A percentile compares a stretch with the other conserved stretches of the same genome.
Evolutionary conservation across 1,284 basidiomycete species (phyloP).

Genomic region (Pterula multifida): DNA sequence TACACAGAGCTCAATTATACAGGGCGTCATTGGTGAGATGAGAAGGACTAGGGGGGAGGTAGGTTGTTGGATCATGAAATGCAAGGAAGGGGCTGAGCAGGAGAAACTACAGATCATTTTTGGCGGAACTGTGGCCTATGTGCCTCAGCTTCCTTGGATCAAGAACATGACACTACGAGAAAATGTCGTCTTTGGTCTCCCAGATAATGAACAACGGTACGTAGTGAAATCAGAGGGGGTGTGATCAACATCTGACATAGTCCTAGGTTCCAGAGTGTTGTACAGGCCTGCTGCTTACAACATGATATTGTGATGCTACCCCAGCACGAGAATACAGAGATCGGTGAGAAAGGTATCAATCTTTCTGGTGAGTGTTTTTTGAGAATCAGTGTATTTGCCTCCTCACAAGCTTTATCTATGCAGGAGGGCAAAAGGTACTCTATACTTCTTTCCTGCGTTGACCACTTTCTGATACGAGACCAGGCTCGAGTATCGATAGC

Average conservation of each 20-base stretch:
- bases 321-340: slow-evolving; percentile 61
- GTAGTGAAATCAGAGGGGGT: slow-evolving; percentile 5
- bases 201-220: slow-evolving; percentile 41
- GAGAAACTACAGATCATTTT: slow-evolving; percentile 50
- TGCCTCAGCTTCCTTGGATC: slow-evolving; percentile 74
- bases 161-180: slow-evolving; percentile 60
- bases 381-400: slow-evolving; percentile 3
- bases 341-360: slow-evolving; percentile 77
- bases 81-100: too few relatives aligned
- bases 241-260: neutral
- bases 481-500: slow-evolving; percentile 75
- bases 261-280: slow-evolving; percentile 36
- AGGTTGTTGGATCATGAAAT: slow-evolving; percentile 12
- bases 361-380: slow-evolving; percentile 38
- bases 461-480: slow-evolving; percentile 5
- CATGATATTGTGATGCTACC: slow-evolving; percentile 59
- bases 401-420: slow-evolving; percentile 7
- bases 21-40: slow-evolving; percentile 76
- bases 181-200: slow-evolving; percentile 55
- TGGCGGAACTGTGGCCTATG: slow-evolving; percentile 61
- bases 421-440: slow-evolving; percentile 45
- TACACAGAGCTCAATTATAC: slow-evolving; percentile 48
- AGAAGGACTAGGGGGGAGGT: slow-evolving; percentile 44
- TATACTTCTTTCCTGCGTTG: slow-evolving; percentile 18
- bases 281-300: slow-evolving; percentile 50